Base-by-base conservation (phyloP, 768 basidiomycete species). In the Lentinula raphanica region DNA sequence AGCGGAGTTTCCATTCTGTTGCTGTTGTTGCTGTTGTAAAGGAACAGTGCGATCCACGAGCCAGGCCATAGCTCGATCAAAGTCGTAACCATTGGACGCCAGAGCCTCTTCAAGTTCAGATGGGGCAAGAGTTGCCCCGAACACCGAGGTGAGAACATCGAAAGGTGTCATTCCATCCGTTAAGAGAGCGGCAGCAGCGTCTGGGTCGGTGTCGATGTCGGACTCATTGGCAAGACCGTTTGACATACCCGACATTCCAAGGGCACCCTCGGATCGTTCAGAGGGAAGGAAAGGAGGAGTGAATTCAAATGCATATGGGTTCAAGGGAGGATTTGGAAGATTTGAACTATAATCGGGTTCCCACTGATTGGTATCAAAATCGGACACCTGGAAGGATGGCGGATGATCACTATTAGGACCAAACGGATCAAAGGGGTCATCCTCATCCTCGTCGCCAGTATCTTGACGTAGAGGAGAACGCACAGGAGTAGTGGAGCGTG, bases 101-200 rank as follows among this genome's bases (percentile, higher is more conserved):
- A 99, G 80, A 0, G 96, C 96, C 56, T 98, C 94, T 72, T 98
- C 96, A 6, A 99, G 79, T 67, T 98, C 94, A 3, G 88, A 88
- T 2, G 93, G 87, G 0, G 94, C 87, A 9, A 99, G 79, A 2
- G 92, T 86, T 2, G 92, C 88, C 15, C 91, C 93, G 68, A 99
- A 99, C 38, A 99, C 92, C 42, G 92, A 94, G 67, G 83, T 85
- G 19, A 99, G 86, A 42, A 98, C 94, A 65, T 99, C 97, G 65
- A 99, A 89, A 1, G 97, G 97, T 1, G 96, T 96, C 93, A 99
- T 96, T 44, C 94, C 94, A 68, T 92, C 90, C 0, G 88, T 90
- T 51, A 92, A 80, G 72, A 83, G 76, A 32, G 82, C 81, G 12
- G 78, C 77, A 36, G 87, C 82, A 5, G 75, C 74, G 57, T 83